phyloP scores from a whole-genome alignment of 345 rosid species.

The Brassica napus region DNA sequence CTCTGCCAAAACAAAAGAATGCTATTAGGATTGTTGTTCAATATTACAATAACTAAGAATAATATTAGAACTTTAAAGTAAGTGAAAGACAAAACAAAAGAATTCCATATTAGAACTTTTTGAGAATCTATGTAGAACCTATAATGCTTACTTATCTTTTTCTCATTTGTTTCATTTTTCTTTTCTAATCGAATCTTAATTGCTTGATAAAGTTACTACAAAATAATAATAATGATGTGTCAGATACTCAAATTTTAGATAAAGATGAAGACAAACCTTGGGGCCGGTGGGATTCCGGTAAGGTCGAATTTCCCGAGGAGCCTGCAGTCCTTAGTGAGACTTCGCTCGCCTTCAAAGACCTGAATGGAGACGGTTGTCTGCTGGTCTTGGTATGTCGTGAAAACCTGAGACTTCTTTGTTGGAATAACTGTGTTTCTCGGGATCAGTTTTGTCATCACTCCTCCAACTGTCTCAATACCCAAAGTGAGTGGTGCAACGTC shows the following conservation, averaged over 20 bases:
- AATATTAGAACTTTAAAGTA: too few relatives aligned
- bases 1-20: conserved; percentile 9
- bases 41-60: neutral
- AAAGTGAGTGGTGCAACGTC: conserved; percentile 42
- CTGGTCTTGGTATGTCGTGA: conserved; percentile 44
- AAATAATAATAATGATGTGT: too few relatives aligned
- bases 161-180: too few relatives aligned
- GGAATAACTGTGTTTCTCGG: conserved; percentile 44
- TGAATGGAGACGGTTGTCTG: conserved; percentile 41
- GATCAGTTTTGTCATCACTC: conserved; percentile 41
- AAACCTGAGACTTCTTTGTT: conserved; percentile 42
- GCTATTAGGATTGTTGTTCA: neutral
- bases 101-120: too few relatives aligned
- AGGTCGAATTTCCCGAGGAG: conserved; percentile 44
- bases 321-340: conserved; percentile 46
- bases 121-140: too few relatives aligned
- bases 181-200: too few relatives aligned
- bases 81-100: too few relatives aligned
- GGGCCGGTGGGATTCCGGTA: conserved; percentile 44
- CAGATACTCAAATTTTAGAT: too few relatives aligned
- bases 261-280: conserved; percentile 29
- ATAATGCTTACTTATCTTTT: too few relatives aligned
- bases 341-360: conserved; percentile 49
- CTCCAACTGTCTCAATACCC: conserved; percentile 41
- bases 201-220: too few relatives aligned